Conservation (phyloP, 441 rosid species). For the Pelargonium citronellum region DNA sequence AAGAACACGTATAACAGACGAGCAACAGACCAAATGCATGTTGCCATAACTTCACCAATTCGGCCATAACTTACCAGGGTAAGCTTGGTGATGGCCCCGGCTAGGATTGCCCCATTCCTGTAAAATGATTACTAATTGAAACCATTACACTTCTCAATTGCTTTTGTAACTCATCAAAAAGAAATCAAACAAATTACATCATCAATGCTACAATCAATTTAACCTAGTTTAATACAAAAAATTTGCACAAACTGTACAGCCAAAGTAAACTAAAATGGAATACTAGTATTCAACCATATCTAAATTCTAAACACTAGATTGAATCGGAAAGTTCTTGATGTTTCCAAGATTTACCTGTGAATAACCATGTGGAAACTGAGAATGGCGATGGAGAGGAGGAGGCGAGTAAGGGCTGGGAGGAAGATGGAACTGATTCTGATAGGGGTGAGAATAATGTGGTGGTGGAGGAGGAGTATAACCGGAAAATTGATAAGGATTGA, state of each 20-base stretch:
- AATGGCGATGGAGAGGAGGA: slow-evolving; percentile 36
- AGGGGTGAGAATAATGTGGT: slow-evolving; percentile 33
- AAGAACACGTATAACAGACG: not conserved
- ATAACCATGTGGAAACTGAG: slow-evolving; percentile 38
- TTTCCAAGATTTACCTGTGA: slow-evolving; percentile 37
- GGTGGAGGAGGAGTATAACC: slow-evolving; percentile 41
- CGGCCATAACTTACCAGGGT: not conserved
- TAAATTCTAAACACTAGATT: not conserved
- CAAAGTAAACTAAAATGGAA: too few species aligned
- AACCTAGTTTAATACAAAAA: not conserved
- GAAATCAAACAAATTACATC: not conserved
- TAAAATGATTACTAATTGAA: not conserved
- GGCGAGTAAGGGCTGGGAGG: slow-evolving; percentile 33
- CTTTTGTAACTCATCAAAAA: not conserved
- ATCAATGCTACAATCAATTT: too few species aligned
- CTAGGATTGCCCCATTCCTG: not conserved
- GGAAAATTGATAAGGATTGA: slow-evolving; percentile 21
- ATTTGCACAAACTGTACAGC: not conserved
- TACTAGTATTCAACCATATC: too few species aligned
- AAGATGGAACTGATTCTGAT: slow-evolving; percentile 26
- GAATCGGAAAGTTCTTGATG: not conserved
- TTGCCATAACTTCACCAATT: not conserved
- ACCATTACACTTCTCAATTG: not conserved
- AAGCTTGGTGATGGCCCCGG: not conserved
- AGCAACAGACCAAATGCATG: not conserved